Base-by-base conservation (phyloP, 805 yeast genomes). In the Ogataea trehalophila region DNA sequence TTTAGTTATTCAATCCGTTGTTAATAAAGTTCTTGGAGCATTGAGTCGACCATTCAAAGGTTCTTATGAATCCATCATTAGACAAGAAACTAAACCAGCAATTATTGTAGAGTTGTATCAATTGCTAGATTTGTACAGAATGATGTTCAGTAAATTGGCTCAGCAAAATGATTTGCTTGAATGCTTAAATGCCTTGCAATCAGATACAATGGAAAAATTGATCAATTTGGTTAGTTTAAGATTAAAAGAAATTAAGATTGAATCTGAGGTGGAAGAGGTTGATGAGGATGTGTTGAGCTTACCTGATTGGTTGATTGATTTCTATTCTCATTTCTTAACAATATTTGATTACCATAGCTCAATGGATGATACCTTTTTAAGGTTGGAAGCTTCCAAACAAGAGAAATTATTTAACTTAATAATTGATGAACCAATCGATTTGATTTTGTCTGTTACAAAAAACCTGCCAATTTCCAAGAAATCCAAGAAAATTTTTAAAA, bases 291-390 rank as follows among this genome's bases (percentile, higher is more conserved):
- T 87, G 20, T 47, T 60, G 22, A 78, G 83, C 50, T 82, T 95
- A 5, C 96, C 97, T 0, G 95, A 87, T 50, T 91, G 95, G 90
- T 67, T 87, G 20, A 70, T 77, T 42, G 83, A 79, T n/a, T 81
- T 83, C 54, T 74, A 85, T 42, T 69, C 79, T 0, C 84, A 80
- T 15, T 69, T 85, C 29, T 70, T 83, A 47, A 79, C 80, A 1
- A 64, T 87, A 2, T 74, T 85, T 51, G 81, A 79, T 26, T 62
- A 67, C 34, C 67, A 67, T 43, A 61, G 52, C 20, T 38, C 49
- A 58, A 29, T 56, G 11, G 57, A 70, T 8, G 62, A 62, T 6
- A 68, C 75, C 3, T 60, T 81, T 8, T 58, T 84, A 53, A 70
- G 70, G 23, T 59, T 80, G 34, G 54, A 68, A 5, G 58, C 58